Conservation (phyloP, 768 basidiomycete genomes). For the Termitomyces sp. region DNA sequence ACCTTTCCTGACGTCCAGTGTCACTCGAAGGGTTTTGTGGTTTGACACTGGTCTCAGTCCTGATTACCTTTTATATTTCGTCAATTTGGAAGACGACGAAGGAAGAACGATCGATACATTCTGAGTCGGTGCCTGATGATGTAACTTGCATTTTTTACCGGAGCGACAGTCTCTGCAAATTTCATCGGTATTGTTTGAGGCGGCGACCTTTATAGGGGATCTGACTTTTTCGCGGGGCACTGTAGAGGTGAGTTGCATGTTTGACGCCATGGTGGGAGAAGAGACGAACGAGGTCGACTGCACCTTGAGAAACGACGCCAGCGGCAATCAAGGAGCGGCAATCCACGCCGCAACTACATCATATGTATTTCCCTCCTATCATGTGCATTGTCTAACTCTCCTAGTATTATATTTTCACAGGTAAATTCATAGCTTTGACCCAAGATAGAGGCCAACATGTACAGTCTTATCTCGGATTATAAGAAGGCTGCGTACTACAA, state of each 20-base stretch:
- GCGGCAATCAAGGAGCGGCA: neutral
- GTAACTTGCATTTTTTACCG: conserved; percentile 6
- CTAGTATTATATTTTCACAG: no score
- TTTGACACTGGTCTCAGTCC: neutral
- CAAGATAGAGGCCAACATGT: no score
- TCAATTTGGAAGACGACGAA: neutral
- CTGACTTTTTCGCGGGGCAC: neutral
- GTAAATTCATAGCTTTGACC: no score
- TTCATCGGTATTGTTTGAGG: neutral
- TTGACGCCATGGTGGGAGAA: neutral
- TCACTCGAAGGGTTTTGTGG: neutral
- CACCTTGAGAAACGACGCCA: no score
- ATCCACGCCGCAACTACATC: no score
- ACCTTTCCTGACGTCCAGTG: neutral
- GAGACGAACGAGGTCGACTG: neutral
- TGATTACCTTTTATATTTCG: neutral
- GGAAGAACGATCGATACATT: neutral
- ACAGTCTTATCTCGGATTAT: no score
- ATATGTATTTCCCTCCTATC: no score
- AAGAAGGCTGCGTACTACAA: no score
- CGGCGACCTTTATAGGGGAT: neutral
- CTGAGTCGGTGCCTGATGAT: neutral
- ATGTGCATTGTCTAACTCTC: no score
- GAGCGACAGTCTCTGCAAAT: conserved; percentile 1
- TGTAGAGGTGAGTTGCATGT: neutral